Evolutionary conservation across 2,329 filamentous ascomycete species (phyloP), one percentile per base, ranked within the genome.

Genomic region (Alternaria arborescens): DNA sequence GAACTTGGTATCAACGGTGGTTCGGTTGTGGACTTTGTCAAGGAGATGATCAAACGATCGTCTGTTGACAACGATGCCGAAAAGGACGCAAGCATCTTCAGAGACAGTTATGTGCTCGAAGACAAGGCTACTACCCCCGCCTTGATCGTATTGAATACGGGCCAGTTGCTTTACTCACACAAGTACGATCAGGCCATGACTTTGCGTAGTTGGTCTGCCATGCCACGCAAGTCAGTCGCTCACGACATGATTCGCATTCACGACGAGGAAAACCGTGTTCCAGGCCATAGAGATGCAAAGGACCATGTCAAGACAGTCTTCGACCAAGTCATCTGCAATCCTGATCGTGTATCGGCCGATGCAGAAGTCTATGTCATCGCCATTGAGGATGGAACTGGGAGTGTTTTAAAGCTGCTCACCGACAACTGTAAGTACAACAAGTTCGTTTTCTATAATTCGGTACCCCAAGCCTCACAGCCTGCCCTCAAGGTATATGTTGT

Each of bases 151-250:
- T 87, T 92, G 46, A 97, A 97, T 74, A 83, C 88, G 4, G 92
- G 92, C 5, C 89, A 96, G 78, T 81, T 91, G 18, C 82, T 89
- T 70, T 97, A 92, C 89, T 92, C 91, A 76, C 87, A 91, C 41
- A 84, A 86, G 52, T 84, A 84, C 1, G 79, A 84, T 52, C 84
- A 85, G 50, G 83, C 88, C 0, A 82, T 97, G 62, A 91, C 87
- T 1, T 75, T 84, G 1, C 72, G 74, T 0, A 84, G 83, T 3
- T 91, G 89, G 82, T 73, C 82, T 8, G 83, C 82, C 2, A 79
- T 90, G 44, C 88, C 89, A 1, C 85, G 89, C 68, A 82, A 83
- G 58, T 91, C 87, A 48, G 64, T 75, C 3, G 88, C 89, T 11
- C 87, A 91, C 62, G 74, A 79, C 4, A 83, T 85, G 3, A 81